These are phyloP conservation scores for Cryptococcus deneoformans DNA, from an alignment of 1,284 basidiomycete genomes.

Conservation along the genomic window DNA sequence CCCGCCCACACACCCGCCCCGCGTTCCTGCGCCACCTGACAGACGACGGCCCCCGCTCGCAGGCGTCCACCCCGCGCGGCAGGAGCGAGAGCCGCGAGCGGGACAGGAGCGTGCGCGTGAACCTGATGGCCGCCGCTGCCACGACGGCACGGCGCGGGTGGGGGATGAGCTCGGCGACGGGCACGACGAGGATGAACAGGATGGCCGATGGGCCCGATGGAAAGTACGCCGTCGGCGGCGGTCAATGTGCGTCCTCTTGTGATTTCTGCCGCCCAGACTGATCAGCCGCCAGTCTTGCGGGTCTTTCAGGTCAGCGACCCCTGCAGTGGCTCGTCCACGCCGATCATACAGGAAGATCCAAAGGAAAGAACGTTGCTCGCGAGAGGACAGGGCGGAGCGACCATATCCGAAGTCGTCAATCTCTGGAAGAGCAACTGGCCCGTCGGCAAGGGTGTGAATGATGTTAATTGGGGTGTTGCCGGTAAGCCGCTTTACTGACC, in stretches of 20 bases:
- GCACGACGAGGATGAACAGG: constrained; percentile 30
- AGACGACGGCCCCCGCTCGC: constrained; percentile 20
- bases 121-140: constrained; percentile 21
- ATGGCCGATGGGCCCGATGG: constrained; percentile 45
- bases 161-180: constrained; percentile 19
- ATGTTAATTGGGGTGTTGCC: constrained; percentile 75
- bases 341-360: constrained; percentile 9
- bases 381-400: constrained; percentile 37
- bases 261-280: constrained; percentile 12
- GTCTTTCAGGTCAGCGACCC: constrained; percentile 37
- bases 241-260: constrained; percentile 40
- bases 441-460: constrained; percentile 50
- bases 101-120: constrained; percentile 29
- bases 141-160: constrained; percentile 9
- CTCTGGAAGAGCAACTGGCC: constrained; percentile 46
- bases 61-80: constrained; percentile 10
- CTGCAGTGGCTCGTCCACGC: constrained; percentile 13
- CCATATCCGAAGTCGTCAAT: constrained; percentile 43
- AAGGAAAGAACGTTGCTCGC: constrained; percentile 16
- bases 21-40: constrained; percentile 20
- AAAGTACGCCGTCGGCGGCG: constrained; percentile 43
- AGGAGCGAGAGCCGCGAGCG: constrained; percentile 8
- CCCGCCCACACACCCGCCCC: constrained; percentile 15
- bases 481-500: too few relatives aligned
- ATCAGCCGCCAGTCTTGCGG: too few relatives aligned